Conservation (phyloP, 345 rosid genomes). For the Firmiana major region DNA sequence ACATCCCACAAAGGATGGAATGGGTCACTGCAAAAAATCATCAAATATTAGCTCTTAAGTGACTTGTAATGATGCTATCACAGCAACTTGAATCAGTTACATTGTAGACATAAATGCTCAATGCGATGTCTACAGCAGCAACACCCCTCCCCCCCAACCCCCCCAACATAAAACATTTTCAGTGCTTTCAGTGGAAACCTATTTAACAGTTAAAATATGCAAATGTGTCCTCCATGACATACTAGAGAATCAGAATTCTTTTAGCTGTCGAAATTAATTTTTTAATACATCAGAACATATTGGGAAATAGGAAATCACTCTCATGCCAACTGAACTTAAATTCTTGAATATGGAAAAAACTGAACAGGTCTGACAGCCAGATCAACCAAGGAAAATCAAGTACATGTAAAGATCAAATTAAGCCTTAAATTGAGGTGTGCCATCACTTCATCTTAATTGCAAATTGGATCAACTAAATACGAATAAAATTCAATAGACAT, state of each 20-base stretch:
- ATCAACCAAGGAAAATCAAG: not conserved
- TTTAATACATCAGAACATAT: not conserved
- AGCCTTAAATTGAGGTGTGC: not conserved
- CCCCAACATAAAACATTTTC: not conserved
- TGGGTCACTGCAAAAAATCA: slow-evolving; percentile 64
- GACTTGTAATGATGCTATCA: not conserved
- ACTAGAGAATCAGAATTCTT: not conserved
- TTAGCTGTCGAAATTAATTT: not conserved
- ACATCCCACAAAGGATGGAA: slow-evolving; percentile 79
- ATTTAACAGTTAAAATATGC: slow-evolving; percentile 5
- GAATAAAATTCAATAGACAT: not conserved
- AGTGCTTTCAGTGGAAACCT: not conserved
- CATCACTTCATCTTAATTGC: not conserved
- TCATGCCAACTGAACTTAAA: slow-evolving; percentile 1
- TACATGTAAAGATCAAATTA: not conserved
- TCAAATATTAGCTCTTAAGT: slow-evolving; percentile 5
- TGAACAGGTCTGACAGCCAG: not conserved
- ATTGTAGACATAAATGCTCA: not conserved
- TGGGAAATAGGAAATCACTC: not conserved
- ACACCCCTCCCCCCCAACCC: no score
- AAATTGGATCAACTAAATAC: not conserved
- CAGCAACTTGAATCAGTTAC: not conserved
- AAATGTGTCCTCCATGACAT: slow-evolving; percentile 1
- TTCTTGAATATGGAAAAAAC: not conserved
- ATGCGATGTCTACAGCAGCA: not conserved